Evolutionary conservation across 176 grass and related monocot genomes (phyloP).

Genomic region (Phyllostachys edulis): DNA sequence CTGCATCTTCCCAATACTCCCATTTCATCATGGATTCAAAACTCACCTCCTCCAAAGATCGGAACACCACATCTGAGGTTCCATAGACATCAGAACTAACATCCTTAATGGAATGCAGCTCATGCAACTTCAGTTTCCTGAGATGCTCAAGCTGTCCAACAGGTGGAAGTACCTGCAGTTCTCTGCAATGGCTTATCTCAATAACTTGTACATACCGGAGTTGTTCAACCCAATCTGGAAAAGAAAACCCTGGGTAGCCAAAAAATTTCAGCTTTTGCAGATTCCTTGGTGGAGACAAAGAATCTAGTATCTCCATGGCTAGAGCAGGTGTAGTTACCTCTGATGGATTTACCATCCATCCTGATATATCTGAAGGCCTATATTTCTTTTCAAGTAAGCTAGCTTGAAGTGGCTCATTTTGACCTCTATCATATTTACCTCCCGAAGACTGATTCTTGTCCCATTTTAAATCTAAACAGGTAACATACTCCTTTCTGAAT

Average conservation of each 20-base stretch:
- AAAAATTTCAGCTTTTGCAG: background rate
- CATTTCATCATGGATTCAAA: slow-evolving; percentile 9
- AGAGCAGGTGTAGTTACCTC: too few relatives aligned
- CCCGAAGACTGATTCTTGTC: too few relatives aligned
- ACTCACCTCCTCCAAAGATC: slow-evolving; percentile 28
- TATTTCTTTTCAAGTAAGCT: too few relatives aligned
- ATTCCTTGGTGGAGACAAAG: background rate
- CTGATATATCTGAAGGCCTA: too few relatives aligned
- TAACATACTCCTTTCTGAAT: slow-evolving; percentile 19
- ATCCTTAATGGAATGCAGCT: background rate
- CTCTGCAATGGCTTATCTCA: background rate
- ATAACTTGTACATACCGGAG: slow-evolving; percentile 19
- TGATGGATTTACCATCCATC: too few relatives aligned
- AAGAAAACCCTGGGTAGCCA: background rate
- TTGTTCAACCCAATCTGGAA: background rate
- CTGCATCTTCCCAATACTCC: background rate
- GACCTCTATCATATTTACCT: too few relatives aligned
- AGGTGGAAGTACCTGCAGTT: background rate
- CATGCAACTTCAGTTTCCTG: background rate
- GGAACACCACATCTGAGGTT: background rate
- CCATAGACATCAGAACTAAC: background rate
- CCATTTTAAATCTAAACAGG: slow-evolving; percentile 21
- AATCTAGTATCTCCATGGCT: background rate
- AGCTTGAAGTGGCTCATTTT: too few relatives aligned
- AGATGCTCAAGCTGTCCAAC: slow-evolving; percentile 34